Conservation (phyloP, 768 basidiomycete genomes). For the Tulasnella sp. region DNA sequence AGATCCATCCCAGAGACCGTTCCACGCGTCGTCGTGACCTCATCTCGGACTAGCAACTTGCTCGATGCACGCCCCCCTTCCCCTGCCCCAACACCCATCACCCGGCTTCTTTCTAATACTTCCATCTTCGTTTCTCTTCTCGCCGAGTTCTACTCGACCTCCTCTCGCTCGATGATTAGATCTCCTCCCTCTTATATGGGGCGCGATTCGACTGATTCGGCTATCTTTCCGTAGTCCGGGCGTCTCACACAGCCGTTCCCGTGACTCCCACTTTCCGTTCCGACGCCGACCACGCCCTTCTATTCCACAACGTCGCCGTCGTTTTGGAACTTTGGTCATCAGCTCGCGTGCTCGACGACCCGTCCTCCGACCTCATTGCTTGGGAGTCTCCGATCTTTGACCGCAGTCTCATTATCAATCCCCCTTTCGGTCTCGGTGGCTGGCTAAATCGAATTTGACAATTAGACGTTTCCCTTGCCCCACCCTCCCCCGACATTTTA, state of each 20-base stretch:
- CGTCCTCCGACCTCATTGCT: not conserved
- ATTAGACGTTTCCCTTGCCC: not conserved
- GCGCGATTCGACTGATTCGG: not conserved
- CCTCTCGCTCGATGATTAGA: not conserved
- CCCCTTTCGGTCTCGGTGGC: not conserved
- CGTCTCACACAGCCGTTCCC: not conserved
- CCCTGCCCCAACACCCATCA: not conserved
- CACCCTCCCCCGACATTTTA: not conserved
- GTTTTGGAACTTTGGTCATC: no score
- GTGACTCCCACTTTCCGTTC: not conserved
- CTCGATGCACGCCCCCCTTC: not conserved
- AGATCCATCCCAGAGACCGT: not conserved
- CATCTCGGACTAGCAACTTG: not conserved
- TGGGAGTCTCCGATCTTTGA: not conserved
- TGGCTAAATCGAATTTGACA: not conserved
- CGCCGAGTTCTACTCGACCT: not conserved
- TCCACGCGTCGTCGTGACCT: not conserved
- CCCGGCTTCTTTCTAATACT: not conserved
- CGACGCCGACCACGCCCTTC: not conserved
- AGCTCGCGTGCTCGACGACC: conserved; percentile 1
- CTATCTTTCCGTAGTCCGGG: not conserved
- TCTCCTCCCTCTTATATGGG: not conserved
- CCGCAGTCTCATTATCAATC: not conserved
- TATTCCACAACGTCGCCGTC: no score
- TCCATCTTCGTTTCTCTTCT: not conserved